Evolutionary conservation across 257 asterid species (phyloP).

Genomic region (Solanum neorickii): DNA sequence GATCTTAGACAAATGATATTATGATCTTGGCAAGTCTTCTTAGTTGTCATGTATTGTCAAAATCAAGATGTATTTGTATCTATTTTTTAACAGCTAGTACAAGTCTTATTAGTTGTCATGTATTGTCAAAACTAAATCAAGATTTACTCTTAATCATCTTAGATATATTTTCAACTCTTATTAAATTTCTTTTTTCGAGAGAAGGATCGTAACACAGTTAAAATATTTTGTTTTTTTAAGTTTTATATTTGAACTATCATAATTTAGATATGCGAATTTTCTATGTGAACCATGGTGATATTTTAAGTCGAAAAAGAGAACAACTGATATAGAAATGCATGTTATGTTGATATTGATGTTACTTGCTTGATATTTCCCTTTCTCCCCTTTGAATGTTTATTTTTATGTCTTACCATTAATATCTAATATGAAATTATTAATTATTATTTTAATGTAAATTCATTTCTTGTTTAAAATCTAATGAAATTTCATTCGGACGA

Average conservation of each 20-base stretch:
- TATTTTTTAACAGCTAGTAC: background rate
- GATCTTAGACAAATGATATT: background rate
- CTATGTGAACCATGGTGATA: background rate
- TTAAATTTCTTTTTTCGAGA: background rate
- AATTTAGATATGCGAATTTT: fast-evolving
- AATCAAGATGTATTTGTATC: background rate
- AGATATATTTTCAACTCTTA: background rate
- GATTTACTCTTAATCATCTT: background rate
- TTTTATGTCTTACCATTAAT: background rate
- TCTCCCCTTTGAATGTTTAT: background rate
- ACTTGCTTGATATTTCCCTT: background rate
- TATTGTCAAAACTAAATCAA: background rate
- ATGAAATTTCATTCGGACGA: no score
- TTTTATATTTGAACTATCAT: no score
- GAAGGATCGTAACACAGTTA: no score
- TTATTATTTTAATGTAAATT: background rate
- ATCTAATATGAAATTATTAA: background rate
- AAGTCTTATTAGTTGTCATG: background rate
- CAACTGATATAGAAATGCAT: no score
- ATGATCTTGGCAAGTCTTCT: background rate
- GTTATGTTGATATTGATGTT: background rate
- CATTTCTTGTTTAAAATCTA: background rate
- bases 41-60: background rate
- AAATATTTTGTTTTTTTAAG: no score
- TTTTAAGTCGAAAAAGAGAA: no score